Base-by-base conservation (phyloP, 441 rosid species). In the Biscutella laevigata region DNA sequence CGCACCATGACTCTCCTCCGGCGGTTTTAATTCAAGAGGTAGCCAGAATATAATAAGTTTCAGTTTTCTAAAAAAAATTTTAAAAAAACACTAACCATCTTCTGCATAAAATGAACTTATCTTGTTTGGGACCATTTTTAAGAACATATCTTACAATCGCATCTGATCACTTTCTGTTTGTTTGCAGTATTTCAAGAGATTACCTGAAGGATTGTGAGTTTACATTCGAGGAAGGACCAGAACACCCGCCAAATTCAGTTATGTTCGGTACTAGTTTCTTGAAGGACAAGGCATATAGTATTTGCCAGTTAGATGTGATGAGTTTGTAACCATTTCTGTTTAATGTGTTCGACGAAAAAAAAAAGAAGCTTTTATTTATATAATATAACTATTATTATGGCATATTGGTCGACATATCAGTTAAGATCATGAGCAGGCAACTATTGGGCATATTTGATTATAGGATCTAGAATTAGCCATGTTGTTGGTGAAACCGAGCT, bases 391-490 rank as follows among this genome's bases (percentile, higher is more conserved):
- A 17, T 22, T 10, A 14, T 33, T 33, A 33, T 21, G 5, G 27
- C 28, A 48, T 32, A n/a, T n/a, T n/a, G n/a, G n/a, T n/a, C n/a
- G n/a, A n/a, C n/a, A n/a, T n/a, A n/a, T n/a, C n/a, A n/a, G n/a
- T n/a, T n/a, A n/a, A n/a, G n/a, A n/a, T n/a, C n/a, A n/a, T n/a
- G n/a, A n/a, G n/a, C n/a, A n/a, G n/a, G n/a, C n/a, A n/a, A n/a
- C n/a, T n/a, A n/a, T n/a, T n/a, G n/a, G n/a, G n/a, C n/a, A 71
- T 34, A n/a, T n/a, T 56, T 77, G 10, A 11, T 34, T 56, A 72
- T 57, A 82, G 84, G 88, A 81, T 68, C n/a, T 58, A 4, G 81
- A 77, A 49, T 22, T 77, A 51, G 79, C 77, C 9, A 76, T 65
- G 73, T 30, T 54, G 15, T 53, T 78, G 66, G 9, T 53, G 37